A percentile compares a stretch with the other conserved stretches of the same genome.
Conservation (phyloP, 345 rosid genomes). For the Mangifera indica region DNA sequence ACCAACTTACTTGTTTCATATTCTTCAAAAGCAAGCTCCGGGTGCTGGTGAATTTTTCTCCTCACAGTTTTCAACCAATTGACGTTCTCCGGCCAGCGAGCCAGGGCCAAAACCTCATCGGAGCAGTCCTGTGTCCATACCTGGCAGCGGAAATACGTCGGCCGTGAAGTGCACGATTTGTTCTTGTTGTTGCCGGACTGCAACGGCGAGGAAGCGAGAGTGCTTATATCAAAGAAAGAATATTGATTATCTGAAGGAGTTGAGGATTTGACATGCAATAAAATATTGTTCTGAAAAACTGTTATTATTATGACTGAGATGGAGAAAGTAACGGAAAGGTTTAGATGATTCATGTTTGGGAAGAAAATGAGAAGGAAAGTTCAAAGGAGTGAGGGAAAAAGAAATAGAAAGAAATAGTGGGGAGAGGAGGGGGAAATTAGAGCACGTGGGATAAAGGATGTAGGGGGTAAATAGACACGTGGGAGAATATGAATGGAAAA, state of each 20-base stretch:
- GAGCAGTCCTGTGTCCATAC: constrained; percentile 37
- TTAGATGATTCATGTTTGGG: constrained; percentile 18
- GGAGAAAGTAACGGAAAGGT: not conserved
- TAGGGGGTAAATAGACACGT: constrained; percentile 35
- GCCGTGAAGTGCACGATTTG: constrained; percentile 5
- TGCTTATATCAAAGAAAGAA: constrained; percentile 12
- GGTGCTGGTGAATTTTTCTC: constrained; percentile 70
- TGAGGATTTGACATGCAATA: not conserved
- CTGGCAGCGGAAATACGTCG: constrained; percentile 14
- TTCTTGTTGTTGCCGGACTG: constrained; percentile 6
- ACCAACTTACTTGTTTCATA: constrained; percentile 58
- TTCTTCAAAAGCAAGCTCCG: constrained; percentile 78
- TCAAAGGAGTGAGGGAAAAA: not conserved
- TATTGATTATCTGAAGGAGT: constrained; percentile 14
- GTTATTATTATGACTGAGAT: not conserved
- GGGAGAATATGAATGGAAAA: constrained; percentile 37
- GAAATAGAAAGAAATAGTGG: constrained; percentile 44
- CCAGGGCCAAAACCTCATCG: constrained; percentile 34
- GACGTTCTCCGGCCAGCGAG: constrained; percentile 43
- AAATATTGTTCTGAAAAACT: not conserved
- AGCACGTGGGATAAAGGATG: constrained; percentile 46
- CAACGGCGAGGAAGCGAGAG: constrained; percentile 15
- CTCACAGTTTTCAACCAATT: constrained; percentile 56
- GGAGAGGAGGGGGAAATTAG: constrained; percentile 11
- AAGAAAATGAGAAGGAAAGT: not conserved